Evolutionary conservation across 2,329 filamentous ascomycete genomes (phyloP).

Genomic region (Alternaria consortialis): DNA sequence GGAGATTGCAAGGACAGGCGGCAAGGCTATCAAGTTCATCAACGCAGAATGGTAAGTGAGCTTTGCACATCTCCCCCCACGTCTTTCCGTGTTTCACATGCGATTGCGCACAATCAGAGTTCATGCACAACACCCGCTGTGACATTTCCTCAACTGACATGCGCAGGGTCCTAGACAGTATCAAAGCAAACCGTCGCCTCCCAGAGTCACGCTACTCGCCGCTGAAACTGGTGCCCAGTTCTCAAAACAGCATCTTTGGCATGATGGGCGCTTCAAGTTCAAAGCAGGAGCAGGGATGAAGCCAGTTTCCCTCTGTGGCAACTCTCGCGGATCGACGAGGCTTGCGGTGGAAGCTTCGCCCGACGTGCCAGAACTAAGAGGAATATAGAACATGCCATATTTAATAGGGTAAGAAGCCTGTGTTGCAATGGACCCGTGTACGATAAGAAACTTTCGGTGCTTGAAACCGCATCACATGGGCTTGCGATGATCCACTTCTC

Average conservation of each 20-base stretch:
- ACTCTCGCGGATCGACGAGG: not conserved
- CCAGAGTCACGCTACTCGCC: constrained; percentile 75
- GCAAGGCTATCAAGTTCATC: constrained; percentile 79
- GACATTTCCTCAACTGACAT: constrained; percentile 21
- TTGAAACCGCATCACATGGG: not conserved
- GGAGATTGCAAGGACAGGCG: constrained; percentile 74
- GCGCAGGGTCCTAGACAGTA: constrained; percentile 79
- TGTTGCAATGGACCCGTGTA: not conserved
- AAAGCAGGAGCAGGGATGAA: constrained; percentile 19
- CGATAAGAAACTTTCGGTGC: not conserved
- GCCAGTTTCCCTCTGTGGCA: not conserved
- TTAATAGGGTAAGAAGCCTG: not conserved
- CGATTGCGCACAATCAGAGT: not conserved
- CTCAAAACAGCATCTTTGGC: constrained; percentile 37
- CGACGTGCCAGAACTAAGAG: not conserved
- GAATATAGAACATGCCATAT: not conserved
- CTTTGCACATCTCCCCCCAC: constrained; percentile 4
- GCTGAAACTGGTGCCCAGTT: constrained; percentile 38
- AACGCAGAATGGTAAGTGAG: constrained; percentile 75
- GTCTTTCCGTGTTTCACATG: not conserved
- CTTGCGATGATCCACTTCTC: not conserved
- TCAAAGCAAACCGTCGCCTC: constrained; percentile 77
- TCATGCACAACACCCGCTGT: constrained; percentile 6
- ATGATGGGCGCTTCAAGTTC: constrained; percentile 19
- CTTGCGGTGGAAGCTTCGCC: not conserved